A percentile compares a stretch with the other conserved stretches of the same genome.
Evolutionary conservation across 2,329 filamentous ascomycete genomes (phyloP).

Genomic region (Tympanopsis confertula): DNA sequence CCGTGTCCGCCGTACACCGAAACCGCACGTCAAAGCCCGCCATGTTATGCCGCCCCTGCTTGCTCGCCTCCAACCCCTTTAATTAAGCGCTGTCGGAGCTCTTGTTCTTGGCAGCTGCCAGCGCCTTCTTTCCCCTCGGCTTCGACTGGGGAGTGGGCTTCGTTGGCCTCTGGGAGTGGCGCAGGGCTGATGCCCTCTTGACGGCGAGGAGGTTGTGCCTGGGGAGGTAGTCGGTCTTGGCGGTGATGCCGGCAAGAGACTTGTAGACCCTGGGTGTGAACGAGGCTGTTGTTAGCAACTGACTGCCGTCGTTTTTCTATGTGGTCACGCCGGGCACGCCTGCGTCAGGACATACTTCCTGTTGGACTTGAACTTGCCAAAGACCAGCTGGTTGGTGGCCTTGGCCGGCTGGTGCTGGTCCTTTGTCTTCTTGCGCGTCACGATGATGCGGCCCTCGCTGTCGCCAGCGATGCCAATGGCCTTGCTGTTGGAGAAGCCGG

Average conservation of each 20-base stretch:
- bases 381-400: conserved; percentile 52
- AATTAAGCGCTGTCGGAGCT: conserved; percentile 9
- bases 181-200: conserved; percentile 76
- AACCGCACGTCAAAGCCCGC: not conserved
- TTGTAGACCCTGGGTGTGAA: conserved; percentile 63
- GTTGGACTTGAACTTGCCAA: conserved; percentile 60
- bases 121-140: conserved; percentile 68
- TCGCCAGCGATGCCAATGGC: conserved; percentile 69
- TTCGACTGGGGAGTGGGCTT: conserved; percentile 67
- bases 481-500: conserved; percentile 77
- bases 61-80: not conserved
- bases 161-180: conserved; percentile 64
- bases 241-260: conserved; percentile 68
- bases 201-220: conserved; percentile 71
- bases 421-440: conserved; percentile 75
- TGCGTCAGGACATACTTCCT: conserved; percentile 56
- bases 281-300: conserved; percentile 10
- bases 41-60: not conserved
- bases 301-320: conserved; percentile 1
- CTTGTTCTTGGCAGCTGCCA: conserved; percentile 50
- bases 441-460: conserved; percentile 68
- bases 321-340: conserved; percentile 1
- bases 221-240: conserved; percentile 75
- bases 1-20: not conserved
- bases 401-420: conserved; percentile 63